Conservation (phyloP, 1,139 yeast species). For the Blastobotrys malaysiensis region DNA sequence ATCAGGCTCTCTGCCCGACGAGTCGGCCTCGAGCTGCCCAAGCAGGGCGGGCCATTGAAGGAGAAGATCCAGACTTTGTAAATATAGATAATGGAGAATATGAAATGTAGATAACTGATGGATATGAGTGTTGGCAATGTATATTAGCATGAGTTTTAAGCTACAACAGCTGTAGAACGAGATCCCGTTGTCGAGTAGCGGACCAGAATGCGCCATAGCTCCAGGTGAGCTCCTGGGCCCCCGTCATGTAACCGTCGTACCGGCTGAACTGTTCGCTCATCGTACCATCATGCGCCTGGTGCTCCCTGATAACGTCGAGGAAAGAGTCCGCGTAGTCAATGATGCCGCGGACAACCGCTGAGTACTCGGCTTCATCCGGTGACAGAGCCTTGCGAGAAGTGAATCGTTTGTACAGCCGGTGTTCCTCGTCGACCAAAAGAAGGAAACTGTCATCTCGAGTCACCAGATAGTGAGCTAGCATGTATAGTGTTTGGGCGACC, state of each 20-base stretch:
- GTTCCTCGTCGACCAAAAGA: background rate
- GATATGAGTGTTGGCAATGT: no score
- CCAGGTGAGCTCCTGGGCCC: conserved; percentile 89
- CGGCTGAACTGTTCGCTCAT: conserved; percentile 88
- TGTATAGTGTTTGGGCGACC: conserved; percentile 55
- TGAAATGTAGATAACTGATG: no score
- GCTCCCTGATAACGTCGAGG: conserved; percentile 62
- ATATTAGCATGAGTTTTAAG: background rate
- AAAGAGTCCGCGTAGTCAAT: conserved; percentile 65
- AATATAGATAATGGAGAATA: background rate
- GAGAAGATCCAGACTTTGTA: background rate
- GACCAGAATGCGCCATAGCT: conserved; percentile 77
- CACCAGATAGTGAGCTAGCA: conserved; percentile 34
- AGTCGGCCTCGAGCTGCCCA: conserved; percentile 67
- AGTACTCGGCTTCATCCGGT: conserved; percentile 17
- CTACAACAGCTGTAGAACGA: background rate
- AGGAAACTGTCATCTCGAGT: conserved; percentile 30
- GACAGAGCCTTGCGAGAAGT: background rate
- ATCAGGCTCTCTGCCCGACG: conserved; percentile 73
- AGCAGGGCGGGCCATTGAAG: background rate
- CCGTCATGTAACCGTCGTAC: conserved; percentile 77
- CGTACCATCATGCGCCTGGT: conserved; percentile 59
- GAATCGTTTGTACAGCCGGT: conserved; percentile 2
- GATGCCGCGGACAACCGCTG: conserved; percentile 18
- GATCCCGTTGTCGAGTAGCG: conserved; percentile 43